These are phyloP conservation scores for Lotmaria passim DNA, from an alignment of 208 protist genomes.

Conservation along the genomic window DNA sequence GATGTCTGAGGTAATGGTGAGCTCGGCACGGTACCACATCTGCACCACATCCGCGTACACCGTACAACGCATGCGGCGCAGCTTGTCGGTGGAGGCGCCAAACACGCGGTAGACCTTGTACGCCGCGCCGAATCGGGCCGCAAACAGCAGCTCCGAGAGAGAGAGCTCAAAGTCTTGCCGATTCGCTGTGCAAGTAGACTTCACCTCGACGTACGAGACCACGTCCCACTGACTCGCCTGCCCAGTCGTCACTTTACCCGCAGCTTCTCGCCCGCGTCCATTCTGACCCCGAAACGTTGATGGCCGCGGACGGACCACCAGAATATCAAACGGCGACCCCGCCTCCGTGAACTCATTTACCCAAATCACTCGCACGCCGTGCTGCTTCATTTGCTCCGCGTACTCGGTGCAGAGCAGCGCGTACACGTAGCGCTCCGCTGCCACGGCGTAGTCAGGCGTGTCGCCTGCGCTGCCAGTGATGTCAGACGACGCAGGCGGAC, in stretches of 20 bases:
- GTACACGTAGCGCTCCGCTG: constrained; percentile 79
- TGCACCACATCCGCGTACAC: constrained; percentile 63
- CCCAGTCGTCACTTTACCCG: not conserved
- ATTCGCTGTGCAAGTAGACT: constrained; percentile 65
- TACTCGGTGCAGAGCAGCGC: constrained; percentile 53
- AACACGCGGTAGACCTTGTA: constrained; percentile 86
- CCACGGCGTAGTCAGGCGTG: constrained; percentile 54
- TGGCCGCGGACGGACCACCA: constrained; percentile 51
- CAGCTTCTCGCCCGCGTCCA: not conserved
- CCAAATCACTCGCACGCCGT: constrained; percentile 68
- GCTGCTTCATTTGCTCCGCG: constrained; percentile 14
- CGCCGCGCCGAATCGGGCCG: constrained; percentile 65
- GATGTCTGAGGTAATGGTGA: constrained; percentile 80
- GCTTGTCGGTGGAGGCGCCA: constrained; percentile 54
- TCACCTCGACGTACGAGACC: constrained; percentile 80
- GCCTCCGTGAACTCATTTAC: constrained; percentile 70
- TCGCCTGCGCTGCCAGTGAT: constrained; percentile 21
- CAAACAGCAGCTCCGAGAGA: constrained; percentile 78
- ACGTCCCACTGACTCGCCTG: constrained; percentile 31
- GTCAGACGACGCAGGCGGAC: constrained; percentile 14
- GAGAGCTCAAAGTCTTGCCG: constrained; percentile 85
- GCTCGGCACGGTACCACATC: constrained; percentile 62
- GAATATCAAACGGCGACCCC: constrained; percentile 82
- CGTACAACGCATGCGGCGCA: constrained; percentile 53
- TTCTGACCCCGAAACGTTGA: not conserved